Evolutionary conservation across 1,284 basidiomycete species (phyloP).

Genomic region (Malassezia brasiliensis): DNA sequence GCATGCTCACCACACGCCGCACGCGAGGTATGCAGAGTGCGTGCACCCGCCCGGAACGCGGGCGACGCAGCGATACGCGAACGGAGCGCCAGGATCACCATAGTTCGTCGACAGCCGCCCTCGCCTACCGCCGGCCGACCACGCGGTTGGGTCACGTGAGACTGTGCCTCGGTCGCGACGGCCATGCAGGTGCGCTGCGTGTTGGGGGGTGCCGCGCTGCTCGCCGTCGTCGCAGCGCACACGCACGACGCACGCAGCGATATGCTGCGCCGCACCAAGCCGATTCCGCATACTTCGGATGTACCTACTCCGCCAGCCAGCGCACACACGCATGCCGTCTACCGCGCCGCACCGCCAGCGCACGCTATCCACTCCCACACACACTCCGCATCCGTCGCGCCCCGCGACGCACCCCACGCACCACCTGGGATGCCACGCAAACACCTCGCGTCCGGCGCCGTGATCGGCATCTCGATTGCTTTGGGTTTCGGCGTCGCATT

Average conservation of each 20-base stretch:
- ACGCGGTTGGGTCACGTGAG: not conserved
- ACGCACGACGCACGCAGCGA: not conserved
- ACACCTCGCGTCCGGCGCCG: not conserved
- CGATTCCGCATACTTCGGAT: no score
- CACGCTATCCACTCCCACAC: not conserved
- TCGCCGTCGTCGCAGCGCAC: not conserved
- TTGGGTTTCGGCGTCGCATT: not conserved
- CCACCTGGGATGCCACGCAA: not conserved
- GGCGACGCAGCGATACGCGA: not conserved
- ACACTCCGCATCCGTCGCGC: not conserved
- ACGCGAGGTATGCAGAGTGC: conserved; percentile 11
- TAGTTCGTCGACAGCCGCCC: not conserved
- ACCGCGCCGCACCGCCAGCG: not conserved
- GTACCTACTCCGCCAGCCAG: not conserved
- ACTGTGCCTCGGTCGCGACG: not conserved
- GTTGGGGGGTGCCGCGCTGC: not conserved
- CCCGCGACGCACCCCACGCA: not conserved
- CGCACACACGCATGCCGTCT: not conserved
- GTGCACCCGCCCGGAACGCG: not conserved
- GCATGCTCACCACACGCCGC: conserved; percentile 3
- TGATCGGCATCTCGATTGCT: conserved; percentile 1
- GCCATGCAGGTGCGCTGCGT: not conserved
- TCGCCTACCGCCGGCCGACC: no score
- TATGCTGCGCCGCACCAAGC: no score
- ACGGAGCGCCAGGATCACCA: not conserved